Evolutionary conservation across 2,329 filamentous ascomycete species (phyloP), one percentile per base, ranked within the genome.

Genomic region (Pestalotiopsis sp.): DNA sequence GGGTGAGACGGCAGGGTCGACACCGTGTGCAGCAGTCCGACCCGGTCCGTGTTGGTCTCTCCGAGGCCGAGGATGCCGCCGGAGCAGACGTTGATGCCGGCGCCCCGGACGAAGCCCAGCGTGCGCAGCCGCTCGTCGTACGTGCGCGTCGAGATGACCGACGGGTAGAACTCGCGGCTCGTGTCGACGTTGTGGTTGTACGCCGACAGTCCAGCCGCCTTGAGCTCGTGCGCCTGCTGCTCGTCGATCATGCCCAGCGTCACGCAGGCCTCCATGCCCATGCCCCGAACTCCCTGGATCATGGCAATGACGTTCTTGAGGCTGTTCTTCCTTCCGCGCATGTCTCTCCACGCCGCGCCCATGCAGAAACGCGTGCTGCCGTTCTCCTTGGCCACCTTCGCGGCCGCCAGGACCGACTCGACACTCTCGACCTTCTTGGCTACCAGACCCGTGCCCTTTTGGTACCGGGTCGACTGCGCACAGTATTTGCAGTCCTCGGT

Each of bases 151-250:
- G 93, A 92, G 80, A 97, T 97, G 75, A 97, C 87, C 52, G 86
- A 91, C 0, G 94, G 93, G 77, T 97, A 97, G 80, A 94, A 94
- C 82, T 97, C 94, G 73, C 94, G 88, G 68, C 91, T 94, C 1
- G 94, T 97, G 81, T 97, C 94, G 72, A 97, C 87, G 78, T 97
- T 97, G 85, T 97, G 94, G 82, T 97, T 97, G 82, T 97, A 97
- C 0, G 94, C 94, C 17, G 94, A 97, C 75, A 97, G 82, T 0
- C 94, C 94, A 0, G 94, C 94, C 2, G 90, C 89, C 78, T 94
- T 94, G 72, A 97, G 87, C 82, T 96, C 92, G 76, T 88, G 88
- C 36, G 94, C 94, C 83, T 97, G 94, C 72, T 86, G 84, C 5
- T 85, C 87, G 79, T 97, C 93, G 74, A 97, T 94, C 94, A 97